Base-by-base conservation (phyloP, 148 eudicot species). In the Nyssa sinensis region DNA sequence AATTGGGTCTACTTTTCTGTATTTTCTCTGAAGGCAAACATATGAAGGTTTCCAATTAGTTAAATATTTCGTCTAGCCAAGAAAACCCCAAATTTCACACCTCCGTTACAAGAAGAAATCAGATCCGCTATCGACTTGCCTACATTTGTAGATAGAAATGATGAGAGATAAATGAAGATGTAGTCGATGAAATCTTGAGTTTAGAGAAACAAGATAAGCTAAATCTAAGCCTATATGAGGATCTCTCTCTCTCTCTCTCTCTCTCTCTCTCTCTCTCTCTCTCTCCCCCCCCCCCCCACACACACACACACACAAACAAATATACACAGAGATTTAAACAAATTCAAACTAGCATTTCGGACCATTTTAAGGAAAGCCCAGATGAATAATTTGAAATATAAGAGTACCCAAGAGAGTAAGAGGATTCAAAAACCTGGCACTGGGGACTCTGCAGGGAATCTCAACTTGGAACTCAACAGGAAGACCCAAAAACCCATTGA, bases 401-500 rank as follows among this genome's bases (percentile, higher is more conserved):
- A 71, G 27, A 9, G 27, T 1, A 44, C 19, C 51, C 51, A 44
- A 11, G 5, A 25, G 34, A n/a, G 9, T 2, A 77, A 23, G 64
- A 5, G 28, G 16, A 13, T 9, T 23, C 8, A 47, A 23, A 10
- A 7, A 92, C 97, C 97, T 93, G 77, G 97, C 97, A 76, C 97
- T 93, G 53, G 98, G 98, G 30, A 83, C 92, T 75, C 86, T 83
- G 7, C 79, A 63, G 17, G 97, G 98, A 34, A 94, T 81, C 58
- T 86, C 94, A 76, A 87, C 86, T 69, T 87, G 78, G 53, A 87
- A 85, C 78, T 90, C 97, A 41, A 78, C 86, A 31, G 98, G 97
- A 67, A 94, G 94, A 27, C 98, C 98, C 73, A 90, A 67, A 75
- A 94, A 94, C 0, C 98, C 98, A 37, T 90, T 80, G 35, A 94